Evolutionary conservation across 768 basidiomycete genomes (phyloP).

Genomic region (Calocera cornea): DNA sequence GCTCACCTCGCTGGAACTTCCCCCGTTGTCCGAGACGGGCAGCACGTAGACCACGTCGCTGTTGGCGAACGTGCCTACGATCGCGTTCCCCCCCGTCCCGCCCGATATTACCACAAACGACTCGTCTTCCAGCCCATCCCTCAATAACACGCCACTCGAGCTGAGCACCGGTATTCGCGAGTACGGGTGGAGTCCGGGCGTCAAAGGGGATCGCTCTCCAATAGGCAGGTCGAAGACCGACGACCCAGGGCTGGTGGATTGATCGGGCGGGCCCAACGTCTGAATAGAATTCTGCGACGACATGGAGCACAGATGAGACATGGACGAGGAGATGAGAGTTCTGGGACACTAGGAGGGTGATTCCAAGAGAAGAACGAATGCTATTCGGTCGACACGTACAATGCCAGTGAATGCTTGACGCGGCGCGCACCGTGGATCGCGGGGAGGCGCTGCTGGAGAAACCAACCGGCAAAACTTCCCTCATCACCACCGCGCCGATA

Average conservation of each 20-base stretch:
- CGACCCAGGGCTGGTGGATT: not conserved
- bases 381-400: not conserved
- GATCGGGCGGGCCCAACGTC: not conserved
- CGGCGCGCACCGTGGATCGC: no score
- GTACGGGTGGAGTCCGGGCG: not conserved
- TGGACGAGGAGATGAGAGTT: not conserved
- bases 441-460: no score
- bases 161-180: not conserved
- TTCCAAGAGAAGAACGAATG: not conserved
- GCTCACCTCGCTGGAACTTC: constrained; percentile 64
- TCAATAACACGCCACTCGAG: not conserved
- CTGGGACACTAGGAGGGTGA: not conserved
- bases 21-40: constrained; percentile 91
- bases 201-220: not conserved
- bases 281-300: not conserved
- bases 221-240: not conserved
- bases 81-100: constrained; percentile 87
- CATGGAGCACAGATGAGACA: not conserved
- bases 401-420: not conserved
- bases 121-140: constrained; percentile 13
- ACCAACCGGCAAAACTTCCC: not conserved
- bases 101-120: constrained; percentile 74
- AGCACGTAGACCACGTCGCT: constrained; percentile 60
- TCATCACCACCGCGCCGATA: no score
- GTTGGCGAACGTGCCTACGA: constrained; percentile 68